Evolutionary conservation across 1,139 yeast species (phyloP), one percentile per base, ranked within the genome.

Genomic region (Pneumocystis sp.): DNA sequence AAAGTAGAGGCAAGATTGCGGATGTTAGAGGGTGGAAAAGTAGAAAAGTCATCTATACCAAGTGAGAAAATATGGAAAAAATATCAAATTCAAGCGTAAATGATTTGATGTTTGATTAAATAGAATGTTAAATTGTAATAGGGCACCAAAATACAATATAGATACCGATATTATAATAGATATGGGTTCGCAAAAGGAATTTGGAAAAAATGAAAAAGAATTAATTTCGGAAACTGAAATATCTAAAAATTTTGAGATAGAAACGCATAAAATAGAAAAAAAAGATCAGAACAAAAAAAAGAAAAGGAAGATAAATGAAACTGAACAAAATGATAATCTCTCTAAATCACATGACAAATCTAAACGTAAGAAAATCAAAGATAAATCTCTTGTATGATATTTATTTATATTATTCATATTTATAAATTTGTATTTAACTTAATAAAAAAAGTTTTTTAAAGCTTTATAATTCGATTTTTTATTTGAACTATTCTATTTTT

Each of bases 1-100:
- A 90, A 90, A 82, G 95, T 93, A 73, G 99, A 93, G 80, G 83
- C 89, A 70, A 86, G 98, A 81, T 84, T 93, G 74, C 89, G 96
- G 76, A 89, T 91, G 69, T 82, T 95, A 72, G 99, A 93, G 80
- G 98, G 98, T 71, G 88, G 96, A 78, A 81, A 78, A 50, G 5
- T 50, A 12, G 57, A 66, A 74, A 78, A 67, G 69, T 73, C 45
- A 70, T 50, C 34, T 21, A 25, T 29, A 6, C 4, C 57, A 74
- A 59, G 69, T 73, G 40, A 3, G 10, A 50, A 50, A 19, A 7
- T 25, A 25, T 50, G 57, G 57, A 50, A 50, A 50, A 50, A 50
- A 50, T 29, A 50, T 50, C 57, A 50, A 12, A 50, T 50, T 25
- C 57, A 50, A 50, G 31, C 17, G 57, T 50, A 50, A 50, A 21